Evolutionary conservation across 768 basidiomycete species (phyloP).

Genomic region (Pholiota molesta): DNA sequence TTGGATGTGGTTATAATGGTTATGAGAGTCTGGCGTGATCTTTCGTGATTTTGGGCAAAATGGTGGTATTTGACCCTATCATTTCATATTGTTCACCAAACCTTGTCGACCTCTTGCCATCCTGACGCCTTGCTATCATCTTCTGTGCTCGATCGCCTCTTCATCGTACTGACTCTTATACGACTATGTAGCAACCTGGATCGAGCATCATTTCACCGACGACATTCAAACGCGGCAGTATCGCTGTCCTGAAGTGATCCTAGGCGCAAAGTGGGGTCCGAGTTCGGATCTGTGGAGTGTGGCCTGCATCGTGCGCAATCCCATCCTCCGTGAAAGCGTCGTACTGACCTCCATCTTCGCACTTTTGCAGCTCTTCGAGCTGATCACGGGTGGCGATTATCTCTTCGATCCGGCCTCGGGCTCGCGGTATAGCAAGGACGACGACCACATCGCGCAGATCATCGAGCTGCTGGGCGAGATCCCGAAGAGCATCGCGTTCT

Average conservation of each 20-base stretch:
- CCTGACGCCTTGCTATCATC: no score
- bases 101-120: no score
- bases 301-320: slow-evolving; percentile 90
- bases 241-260: slow-evolving; percentile 95
- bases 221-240: slow-evolving; percentile 99
- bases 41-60: not conserved
- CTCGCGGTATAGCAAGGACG: slow-evolving; percentile 93
- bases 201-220: slow-evolving; percentile 97
- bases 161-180: not conserved
- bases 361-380: slow-evolving; percentile 84
- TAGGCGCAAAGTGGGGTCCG: slow-evolving; percentile 94
- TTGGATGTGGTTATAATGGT: not conserved
- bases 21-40: not conserved
- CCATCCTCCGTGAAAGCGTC: no score
- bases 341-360: no score
- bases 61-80: not conserved
- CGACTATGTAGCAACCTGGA: slow-evolving; percentile 68
- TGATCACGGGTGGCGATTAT: slow-evolving; percentile 96
- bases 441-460: slow-evolving; percentile 97
- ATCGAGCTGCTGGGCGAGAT: slow-evolving; percentile 95
- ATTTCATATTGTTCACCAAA: no score
- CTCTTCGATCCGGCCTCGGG: slow-evolving; percentile 97
- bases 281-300: slow-evolving; percentile 98
- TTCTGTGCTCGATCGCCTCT: not conserved
- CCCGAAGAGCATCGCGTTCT: slow-evolving; percentile 79